Conservation (phyloP, 768 basidiomycete genomes). For the Neoboletus magnificus region DNA sequence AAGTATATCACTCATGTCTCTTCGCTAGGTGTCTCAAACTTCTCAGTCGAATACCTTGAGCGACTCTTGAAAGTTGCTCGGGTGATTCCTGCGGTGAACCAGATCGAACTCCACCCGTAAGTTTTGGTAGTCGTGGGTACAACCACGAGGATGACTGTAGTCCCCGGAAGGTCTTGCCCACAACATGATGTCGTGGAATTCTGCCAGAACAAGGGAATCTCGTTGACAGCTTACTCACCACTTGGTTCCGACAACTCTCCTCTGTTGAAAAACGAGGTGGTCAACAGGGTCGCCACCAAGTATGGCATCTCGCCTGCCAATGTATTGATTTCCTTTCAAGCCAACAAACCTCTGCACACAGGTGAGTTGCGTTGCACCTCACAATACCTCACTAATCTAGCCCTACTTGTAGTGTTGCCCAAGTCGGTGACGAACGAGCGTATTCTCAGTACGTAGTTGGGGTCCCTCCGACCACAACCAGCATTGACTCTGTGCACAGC, state of each 20-base stretch:
- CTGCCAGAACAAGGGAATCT: constrained; percentile 62
- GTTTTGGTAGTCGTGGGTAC: constrained; percentile 17
- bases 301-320: constrained; percentile 59
- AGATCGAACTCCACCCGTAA: constrained; percentile 74
- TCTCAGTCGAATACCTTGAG: constrained; percentile 60
- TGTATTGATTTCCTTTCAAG: constrained; percentile 69
- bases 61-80: constrained; percentile 52
- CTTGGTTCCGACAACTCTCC: constrained; percentile 72
- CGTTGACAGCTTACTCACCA: constrained; percentile 75
- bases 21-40: constrained; percentile 62
- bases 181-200: constrained; percentile 63
- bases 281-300: constrained; percentile 60
- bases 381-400: constrained; percentile 12
- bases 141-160: not conserved
- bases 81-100: constrained; percentile 73
- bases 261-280: constrained; percentile 56
- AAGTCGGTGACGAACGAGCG: constrained; percentile 75
- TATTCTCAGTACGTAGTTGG: constrained; percentile 44
- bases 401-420: constrained; percentile 48
- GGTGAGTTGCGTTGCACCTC: constrained; percentile 31
- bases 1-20: not conserved
- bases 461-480: not conserved
- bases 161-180: constrained; percentile 48
- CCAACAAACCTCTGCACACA: constrained; percentile 57
- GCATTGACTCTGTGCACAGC: constrained; percentile 29